phyloP scores from a whole-genome alignment of 2,329 filamentous ascomycete species.

The Tothia fuscella region DNA sequence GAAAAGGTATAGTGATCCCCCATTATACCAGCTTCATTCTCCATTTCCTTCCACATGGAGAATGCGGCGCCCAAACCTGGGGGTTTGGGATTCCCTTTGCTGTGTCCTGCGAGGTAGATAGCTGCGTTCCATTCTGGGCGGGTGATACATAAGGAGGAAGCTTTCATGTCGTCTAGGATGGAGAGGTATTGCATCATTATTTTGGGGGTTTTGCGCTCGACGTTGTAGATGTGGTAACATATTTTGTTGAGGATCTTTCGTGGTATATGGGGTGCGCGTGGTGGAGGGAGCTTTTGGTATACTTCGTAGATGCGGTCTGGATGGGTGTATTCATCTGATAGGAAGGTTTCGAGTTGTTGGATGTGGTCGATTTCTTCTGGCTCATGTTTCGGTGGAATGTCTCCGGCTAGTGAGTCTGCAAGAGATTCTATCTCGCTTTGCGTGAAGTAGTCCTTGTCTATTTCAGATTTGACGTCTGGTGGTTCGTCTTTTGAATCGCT shows the following conservation, averaged over 20 bases:
- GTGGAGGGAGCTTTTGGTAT: conserved; percentile 41
- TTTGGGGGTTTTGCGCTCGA: conserved; percentile 42
- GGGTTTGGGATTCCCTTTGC: conserved; percentile 46
- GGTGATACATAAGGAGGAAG: conserved; percentile 55
- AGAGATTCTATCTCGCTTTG: too few relatives aligned
- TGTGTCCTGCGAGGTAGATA: conserved; percentile 65
- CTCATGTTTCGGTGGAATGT: too few relatives aligned
- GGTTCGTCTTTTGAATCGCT: conserved; percentile 2
- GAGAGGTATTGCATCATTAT: conserved; percentile 67
- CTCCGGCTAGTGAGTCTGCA: too few relatives aligned
- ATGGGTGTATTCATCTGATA: conserved; percentile 18
- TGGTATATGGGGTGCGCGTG: conserved; percentile 40
- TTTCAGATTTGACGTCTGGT: neutral
- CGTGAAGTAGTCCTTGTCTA: conserved; percentile 3
- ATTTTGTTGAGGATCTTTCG: conserved; percentile 47
- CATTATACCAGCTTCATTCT: conserved; percentile 51
- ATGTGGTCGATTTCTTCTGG: neutral
- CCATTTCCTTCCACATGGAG: conserved; percentile 81
- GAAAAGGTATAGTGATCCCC: conserved; percentile 80
- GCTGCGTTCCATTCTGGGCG: conserved; percentile 71
- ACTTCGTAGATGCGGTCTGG: conserved; percentile 40
- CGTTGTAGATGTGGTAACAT: conserved; percentile 55
- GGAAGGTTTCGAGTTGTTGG: neutral
- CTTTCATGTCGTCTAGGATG: conserved; percentile 71
- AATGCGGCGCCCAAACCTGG: conserved; percentile 57